These are phyloP conservation scores for Amanita thiersii DNA, from an alignment of 768 basidiomycete species.

Conservation along the genomic window DNA sequence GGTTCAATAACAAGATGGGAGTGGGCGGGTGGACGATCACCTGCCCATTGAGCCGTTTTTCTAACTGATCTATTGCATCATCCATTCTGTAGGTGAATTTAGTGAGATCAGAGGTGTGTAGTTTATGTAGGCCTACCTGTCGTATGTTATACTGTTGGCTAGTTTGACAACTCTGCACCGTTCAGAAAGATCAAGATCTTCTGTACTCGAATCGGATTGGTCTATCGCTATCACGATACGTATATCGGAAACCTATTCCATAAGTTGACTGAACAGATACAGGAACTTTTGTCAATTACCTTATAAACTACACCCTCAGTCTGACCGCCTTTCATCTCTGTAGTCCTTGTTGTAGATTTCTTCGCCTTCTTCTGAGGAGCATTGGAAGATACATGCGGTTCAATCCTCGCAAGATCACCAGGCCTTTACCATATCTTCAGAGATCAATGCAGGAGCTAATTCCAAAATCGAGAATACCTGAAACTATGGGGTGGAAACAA, in stretches of 20 bases:
- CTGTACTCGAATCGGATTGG: slow-evolving; percentile 44
- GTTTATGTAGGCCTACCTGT: slow-evolving; percentile 41
- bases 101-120: not conserved
- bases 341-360: slow-evolving; percentile 19
- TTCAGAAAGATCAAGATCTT: slow-evolving; percentile 77
- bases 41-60: slow-evolving; percentile 18
- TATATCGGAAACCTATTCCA: slow-evolving; percentile 63
- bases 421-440: slow-evolving; percentile 35
- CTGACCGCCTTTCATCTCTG: slow-evolving; percentile 30
- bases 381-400: slow-evolving; percentile 49
- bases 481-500: slow-evolving; percentile 83
- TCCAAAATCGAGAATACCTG: slow-evolving; percentile 33
- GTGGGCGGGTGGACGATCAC: not conserved
- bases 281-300: slow-evolving; percentile 24
- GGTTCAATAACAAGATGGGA: not conserved
- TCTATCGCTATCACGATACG: slow-evolving; percentile 78
- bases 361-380: slow-evolving; percentile 36
- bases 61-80: slow-evolving; percentile 62
- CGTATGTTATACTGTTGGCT: slow-evolving; percentile 89
- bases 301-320: slow-evolving; percentile 86
- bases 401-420: slow-evolving; percentile 84
- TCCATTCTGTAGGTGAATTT: slow-evolving; percentile 59
- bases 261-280: not conserved
- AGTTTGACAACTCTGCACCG: slow-evolving; percentile 80
- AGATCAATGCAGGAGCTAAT: slow-evolving; percentile 10